Evolutionary conservation across 177 flowering plant species (phyloP).

Genomic region (Vitis hybrid): DNA sequence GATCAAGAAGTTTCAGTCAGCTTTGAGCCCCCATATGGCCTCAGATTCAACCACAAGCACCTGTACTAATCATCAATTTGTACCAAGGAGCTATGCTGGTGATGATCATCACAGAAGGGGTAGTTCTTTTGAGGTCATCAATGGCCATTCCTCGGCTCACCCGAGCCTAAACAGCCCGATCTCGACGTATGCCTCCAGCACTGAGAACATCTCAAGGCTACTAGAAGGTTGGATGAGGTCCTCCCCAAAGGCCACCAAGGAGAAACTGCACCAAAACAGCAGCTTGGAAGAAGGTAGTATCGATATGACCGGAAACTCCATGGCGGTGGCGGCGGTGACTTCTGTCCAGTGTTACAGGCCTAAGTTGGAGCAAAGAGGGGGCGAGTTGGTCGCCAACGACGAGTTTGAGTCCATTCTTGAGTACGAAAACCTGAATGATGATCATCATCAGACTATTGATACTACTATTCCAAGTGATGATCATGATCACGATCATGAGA

Average conservation of each 20-base stretch:
- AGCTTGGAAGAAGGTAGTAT: not conserved
- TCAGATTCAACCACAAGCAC: constrained; percentile 20
- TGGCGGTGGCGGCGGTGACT: not conserved
- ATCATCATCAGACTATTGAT: not conserved
- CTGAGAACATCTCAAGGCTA: constrained; percentile 85
- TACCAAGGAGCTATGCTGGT: constrained; percentile 2
- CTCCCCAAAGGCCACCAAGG: constrained; percentile 40
- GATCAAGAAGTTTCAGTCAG: constrained; percentile 63
- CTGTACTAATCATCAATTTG: constrained; percentile 7
- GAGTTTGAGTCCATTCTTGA: constrained; percentile 50
- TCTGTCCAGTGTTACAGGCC: constrained; percentile 9
- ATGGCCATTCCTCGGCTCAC: too few species aligned
- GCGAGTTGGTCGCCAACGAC: constrained; percentile 29
- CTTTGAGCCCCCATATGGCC: constrained; percentile 29
- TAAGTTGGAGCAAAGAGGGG: constrained; percentile 30
- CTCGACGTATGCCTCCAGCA: constrained; percentile 77
- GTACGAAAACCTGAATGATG: constrained; percentile 41
- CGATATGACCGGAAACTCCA: not conserved
- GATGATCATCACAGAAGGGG: too few species aligned
- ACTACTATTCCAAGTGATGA: too few species aligned
- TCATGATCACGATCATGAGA: not conserved
- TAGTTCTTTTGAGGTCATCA: too few species aligned
- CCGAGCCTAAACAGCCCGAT: constrained; percentile 9
- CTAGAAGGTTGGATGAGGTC: constrained; percentile 91
- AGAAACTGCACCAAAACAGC: not conserved